Conservation (phyloP, 2,329 filamentous ascomycete species). For the Phyllosticta citribraziliensis region DNA sequence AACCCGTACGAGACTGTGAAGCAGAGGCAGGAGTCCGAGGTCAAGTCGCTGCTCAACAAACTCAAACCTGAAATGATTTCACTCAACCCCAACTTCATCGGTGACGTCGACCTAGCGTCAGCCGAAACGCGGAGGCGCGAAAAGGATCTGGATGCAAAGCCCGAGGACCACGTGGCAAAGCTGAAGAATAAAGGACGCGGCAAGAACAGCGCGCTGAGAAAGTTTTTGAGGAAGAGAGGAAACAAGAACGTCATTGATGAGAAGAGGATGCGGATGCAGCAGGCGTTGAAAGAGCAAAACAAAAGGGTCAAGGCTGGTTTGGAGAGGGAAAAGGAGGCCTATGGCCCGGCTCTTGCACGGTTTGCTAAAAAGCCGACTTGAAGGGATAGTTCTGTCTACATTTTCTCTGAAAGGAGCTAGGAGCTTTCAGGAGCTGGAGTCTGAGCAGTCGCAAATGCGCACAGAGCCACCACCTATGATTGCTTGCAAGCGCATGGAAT, state of each 20-base stretch:
- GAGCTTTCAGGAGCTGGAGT: neutral
- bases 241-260: slow-evolving; percentile 94
- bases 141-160: slow-evolving; percentile 66
- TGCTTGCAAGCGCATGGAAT: too few species aligned
- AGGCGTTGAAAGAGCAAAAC: slow-evolving; percentile 60
- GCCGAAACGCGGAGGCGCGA: slow-evolving; percentile 69
- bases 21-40: slow-evolving; percentile 86
- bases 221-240: slow-evolving; percentile 84
- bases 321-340: slow-evolving; percentile 58
- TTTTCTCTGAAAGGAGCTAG: neutral
- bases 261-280: slow-evolving; percentile 77
- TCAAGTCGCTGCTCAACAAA: slow-evolving; percentile 86
- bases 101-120: slow-evolving; percentile 72
- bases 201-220: slow-evolving; percentile 79
- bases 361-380: slow-evolving; percentile 60
- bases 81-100: slow-evolving; percentile 83
- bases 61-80: slow-evolving; percentile 95
- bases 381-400: neutral
- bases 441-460: too few species aligned
- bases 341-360: slow-evolving; percentile 76
- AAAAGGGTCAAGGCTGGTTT: slow-evolving; percentile 59
- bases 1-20: slow-evolving; percentile 94
- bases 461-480: too few species aligned
- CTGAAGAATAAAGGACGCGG: slow-evolving; percentile 72
- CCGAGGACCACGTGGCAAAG: slow-evolving; percentile 47